These are phyloP conservation scores for Ogataea pilisensis DNA, from an alignment of 805 yeast genomes.

Conservation along the genomic window DNA sequence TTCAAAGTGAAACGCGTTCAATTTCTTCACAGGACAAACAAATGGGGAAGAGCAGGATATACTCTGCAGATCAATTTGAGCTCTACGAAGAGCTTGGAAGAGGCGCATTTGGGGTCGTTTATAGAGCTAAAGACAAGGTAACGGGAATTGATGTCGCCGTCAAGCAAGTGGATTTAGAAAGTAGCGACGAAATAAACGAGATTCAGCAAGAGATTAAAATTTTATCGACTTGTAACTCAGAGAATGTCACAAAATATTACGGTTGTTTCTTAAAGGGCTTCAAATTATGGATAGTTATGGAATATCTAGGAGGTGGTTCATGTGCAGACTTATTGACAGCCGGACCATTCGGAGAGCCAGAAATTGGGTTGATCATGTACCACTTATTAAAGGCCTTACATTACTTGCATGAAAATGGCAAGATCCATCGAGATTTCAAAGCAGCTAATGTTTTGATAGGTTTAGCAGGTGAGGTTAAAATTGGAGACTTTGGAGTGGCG, in stretches of 20 bases:
- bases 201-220: constrained; percentile 70
- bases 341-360: constrained; percentile 54
- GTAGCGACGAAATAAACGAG: constrained; percentile 65
- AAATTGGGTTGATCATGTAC: constrained; percentile 48
- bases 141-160: constrained; percentile 48
- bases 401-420: constrained; percentile 66
- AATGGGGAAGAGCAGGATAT: constrained; percentile 7
- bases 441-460: constrained; percentile 85
- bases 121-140: constrained; percentile 49
- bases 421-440: constrained; percentile 89
- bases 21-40: too few relatives aligned
- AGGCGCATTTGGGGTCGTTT: constrained; percentile 79
- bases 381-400: constrained; percentile 57
- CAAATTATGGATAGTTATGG: constrained; percentile 80
- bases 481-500: constrained; percentile 96
- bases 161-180: constrained; percentile 69
- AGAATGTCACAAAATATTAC: constrained; percentile 60
- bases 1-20: neutral
- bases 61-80: constrained; percentile 41
- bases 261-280: constrained; percentile 70
- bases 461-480: constrained; percentile 67
- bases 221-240: constrained; percentile 59
- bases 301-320: constrained; percentile 75
- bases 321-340: constrained; percentile 59
- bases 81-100: constrained; percentile 58